phyloP scores from a whole-genome alignment of 148 eudicot genomes.

The Drosera capensis region DNA sequence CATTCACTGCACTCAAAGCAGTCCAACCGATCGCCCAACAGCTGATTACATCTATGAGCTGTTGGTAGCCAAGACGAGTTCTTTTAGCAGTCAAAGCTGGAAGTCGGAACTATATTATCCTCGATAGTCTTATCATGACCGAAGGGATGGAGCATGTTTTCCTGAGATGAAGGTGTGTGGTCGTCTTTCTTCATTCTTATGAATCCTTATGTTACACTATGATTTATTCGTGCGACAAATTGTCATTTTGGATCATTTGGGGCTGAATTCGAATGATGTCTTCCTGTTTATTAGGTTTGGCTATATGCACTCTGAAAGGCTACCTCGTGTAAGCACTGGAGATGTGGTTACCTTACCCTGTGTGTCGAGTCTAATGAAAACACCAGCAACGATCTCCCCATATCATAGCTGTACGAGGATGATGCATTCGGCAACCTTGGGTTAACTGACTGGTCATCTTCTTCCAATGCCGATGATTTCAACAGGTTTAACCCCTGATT shows the following conservation, averaged over 20 bases:
- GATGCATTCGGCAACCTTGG: constrained; percentile 15
- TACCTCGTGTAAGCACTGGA: constrained; percentile 42
- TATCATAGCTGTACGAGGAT: too few relatives aligned
- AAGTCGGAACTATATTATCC: too few relatives aligned
- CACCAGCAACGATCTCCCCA: too few relatives aligned
- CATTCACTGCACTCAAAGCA: constrained; percentile 40
- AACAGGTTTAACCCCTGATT: constrained; percentile 15
- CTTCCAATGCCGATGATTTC: constrained; percentile 22
- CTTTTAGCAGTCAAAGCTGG: constrained; percentile 14
- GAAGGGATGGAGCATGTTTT: too few relatives aligned
- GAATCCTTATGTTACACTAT: too few relatives aligned
- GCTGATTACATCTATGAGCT: constrained; percentile 41
- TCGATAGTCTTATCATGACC: too few relatives aligned
- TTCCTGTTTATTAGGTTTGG: constrained; percentile 12
- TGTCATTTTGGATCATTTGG: too few relatives aligned
- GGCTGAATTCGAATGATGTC: too few relatives aligned
- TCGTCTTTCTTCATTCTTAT: too few relatives aligned
- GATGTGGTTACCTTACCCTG: constrained; percentile 21
- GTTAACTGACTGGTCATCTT: constrained; percentile 21
- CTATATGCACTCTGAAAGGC: constrained; percentile 18
- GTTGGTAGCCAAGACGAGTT: constrained; percentile 26
- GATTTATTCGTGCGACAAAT: too few relatives aligned
- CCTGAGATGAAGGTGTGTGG: too few relatives aligned
- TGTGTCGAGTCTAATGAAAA: too few relatives aligned
- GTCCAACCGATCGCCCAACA: constrained; percentile 63